Evolutionary conservation across 2,329 filamentous ascomycete species (phyloP).

Genomic region (Ophiocordyceps unilateralis): DNA sequence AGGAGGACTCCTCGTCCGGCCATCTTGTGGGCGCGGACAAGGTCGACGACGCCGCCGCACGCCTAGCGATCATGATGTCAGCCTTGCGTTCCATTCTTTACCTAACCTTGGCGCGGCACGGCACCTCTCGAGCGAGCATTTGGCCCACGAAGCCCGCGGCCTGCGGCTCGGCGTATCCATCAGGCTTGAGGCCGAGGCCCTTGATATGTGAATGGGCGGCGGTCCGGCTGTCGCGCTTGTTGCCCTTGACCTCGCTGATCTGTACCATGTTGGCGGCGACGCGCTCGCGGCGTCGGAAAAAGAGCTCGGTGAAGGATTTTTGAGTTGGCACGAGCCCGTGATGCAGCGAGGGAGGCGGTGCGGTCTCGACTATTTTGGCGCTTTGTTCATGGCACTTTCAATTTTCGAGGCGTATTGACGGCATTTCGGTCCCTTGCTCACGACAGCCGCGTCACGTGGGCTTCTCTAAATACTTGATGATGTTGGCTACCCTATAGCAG

Average conservation of each 20-base stretch:
- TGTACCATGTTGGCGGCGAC: slow-evolving; percentile 50
- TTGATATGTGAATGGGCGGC: slow-evolving; percentile 97
- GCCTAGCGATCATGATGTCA: slow-evolving; percentile 38
- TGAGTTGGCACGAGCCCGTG: no score
- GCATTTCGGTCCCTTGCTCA: neutral
- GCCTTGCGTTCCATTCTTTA: neutral
- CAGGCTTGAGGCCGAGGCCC: slow-evolving; percentile 68
- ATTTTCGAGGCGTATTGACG: no score
- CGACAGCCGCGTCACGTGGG: neutral
- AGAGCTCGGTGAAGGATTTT: no score
- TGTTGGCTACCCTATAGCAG: neutral
- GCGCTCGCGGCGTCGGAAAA: neutral
- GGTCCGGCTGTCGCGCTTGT: slow-evolving; percentile 86
- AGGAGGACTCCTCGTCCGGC: slow-evolving; percentile 84
- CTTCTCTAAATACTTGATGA: no score
- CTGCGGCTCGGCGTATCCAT: slow-evolving; percentile 71
- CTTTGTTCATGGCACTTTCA: no score
- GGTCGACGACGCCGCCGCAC: slow-evolving; percentile 86
- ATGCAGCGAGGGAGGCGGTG: no score
- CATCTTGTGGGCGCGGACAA: slow-evolving; percentile 96
- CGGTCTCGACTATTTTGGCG: neutral
- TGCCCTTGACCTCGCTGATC: slow-evolving; percentile 89
- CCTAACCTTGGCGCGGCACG: neutral
- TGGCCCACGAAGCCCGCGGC: slow-evolving; percentile 83
- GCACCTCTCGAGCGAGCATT: slow-evolving; percentile 69